Percentiles rank a stretch among this genome's conserved stretches.
These are phyloP conservation scores for Epichloe gansuensis DNA, from an alignment of 2,329 filamentous ascomycete species.

Conservation along the genomic window DNA sequence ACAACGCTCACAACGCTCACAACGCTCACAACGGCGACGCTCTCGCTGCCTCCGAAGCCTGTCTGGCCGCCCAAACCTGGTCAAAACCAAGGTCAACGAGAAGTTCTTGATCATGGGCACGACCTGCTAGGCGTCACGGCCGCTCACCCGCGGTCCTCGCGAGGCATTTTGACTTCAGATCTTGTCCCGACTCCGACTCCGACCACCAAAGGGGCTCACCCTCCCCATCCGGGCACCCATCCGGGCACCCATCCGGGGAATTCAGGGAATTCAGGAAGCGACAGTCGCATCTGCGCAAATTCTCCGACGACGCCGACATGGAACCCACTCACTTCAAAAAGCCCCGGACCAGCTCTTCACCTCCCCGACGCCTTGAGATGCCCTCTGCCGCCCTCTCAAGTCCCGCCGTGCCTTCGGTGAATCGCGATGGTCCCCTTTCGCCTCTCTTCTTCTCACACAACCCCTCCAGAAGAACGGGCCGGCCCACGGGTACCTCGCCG, in stretches of 20 bases:
- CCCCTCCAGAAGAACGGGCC: constrained; percentile 22
- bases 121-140: constrained; percentile 7
- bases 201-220: constrained; percentile 1
- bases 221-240: constrained; percentile 8
- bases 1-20: too few relatives aligned
- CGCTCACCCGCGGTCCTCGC: background rate
- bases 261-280: constrained; percentile 15
- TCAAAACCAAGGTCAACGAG: constrained; percentile 7
- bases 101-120: constrained; percentile 8
- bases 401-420: constrained; percentile 8
- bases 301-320: constrained; percentile 16
- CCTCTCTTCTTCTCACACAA: constrained; percentile 42
- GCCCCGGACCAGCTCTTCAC: constrained; percentile 32
- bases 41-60: constrained; percentile 1
- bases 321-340: constrained; percentile 32
- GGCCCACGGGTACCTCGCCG: constrained; percentile 26
- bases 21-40: constrained; percentile 1
- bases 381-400: constrained; percentile 17
- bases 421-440: constrained; percentile 30
- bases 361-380: constrained; percentile 33
- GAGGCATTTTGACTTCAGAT: background rate
- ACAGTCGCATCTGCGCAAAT: constrained; percentile 11
- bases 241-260: constrained; percentile 8
- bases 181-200: background rate
- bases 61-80: constrained; percentile 3